phyloP scores from a whole-genome alignment of 768 basidiomycete genomes.

The Mycena galopus region DNA sequence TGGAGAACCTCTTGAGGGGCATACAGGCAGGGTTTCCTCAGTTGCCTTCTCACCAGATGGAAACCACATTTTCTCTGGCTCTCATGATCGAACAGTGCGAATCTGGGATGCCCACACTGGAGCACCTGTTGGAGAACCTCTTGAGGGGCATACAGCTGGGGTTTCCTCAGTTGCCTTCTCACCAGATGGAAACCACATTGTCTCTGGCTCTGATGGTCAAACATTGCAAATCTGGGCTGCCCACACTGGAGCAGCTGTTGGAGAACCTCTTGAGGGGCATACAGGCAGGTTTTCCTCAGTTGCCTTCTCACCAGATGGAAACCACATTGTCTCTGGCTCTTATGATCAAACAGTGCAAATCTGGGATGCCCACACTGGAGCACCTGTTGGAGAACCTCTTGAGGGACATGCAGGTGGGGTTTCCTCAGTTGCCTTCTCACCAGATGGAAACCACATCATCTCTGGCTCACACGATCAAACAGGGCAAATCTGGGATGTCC shows the following conservation, averaged over 20 bases:
- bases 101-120: constrained; percentile 1
- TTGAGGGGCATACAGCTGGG: neutral
- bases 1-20: no score
- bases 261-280: no score
- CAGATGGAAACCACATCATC: neutral
- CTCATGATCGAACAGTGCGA: neutral
- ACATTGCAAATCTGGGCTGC: neutral
- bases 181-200: no score
- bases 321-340: constrained; percentile 10
- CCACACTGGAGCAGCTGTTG: neutral
- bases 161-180: neutral
- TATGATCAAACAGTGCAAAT: neutral
- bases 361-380: no score
- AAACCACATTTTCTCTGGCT: neutral
- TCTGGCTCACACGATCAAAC: neutral
- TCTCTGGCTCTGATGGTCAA: no score
- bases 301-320: no score
- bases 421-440: neutral
- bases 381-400: no score
- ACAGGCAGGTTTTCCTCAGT: no score
- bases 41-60: neutral
- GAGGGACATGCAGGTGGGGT: no score
- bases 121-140: neutral
- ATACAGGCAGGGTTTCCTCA: no score
- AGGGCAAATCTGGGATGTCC: neutral